A percentile compares a stretch with the other conserved stretches of the same genome.
phyloP scores from a whole-genome alignment of 257 asterid species.

The Verbascum thapsus region DNA sequence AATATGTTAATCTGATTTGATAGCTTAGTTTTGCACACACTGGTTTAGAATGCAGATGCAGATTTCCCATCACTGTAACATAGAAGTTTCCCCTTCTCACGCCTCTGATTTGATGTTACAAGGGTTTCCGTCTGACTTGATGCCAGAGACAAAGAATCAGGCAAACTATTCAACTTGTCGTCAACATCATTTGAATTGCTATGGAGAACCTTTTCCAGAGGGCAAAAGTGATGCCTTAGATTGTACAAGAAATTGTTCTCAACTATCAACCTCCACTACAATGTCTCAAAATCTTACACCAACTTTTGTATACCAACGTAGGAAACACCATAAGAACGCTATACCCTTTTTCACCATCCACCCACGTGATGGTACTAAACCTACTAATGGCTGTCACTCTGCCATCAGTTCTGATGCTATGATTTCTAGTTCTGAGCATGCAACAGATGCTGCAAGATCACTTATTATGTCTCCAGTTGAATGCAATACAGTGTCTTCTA shows the following conservation, averaged over 20 bases:
- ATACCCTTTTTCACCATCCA: conserved; percentile 28
- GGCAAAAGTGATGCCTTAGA: conserved; percentile 34
- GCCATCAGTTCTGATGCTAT: conserved; percentile 45
- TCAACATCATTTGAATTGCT: conserved; percentile 31
- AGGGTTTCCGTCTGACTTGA: conserved; percentile 30
- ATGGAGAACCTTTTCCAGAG: conserved; percentile 29
- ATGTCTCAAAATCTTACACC: conserved; percentile 43
- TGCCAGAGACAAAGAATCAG: conserved; percentile 36
- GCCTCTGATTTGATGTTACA: conserved; percentile 32
- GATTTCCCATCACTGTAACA: conserved; percentile 19
- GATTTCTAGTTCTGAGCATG: conserved; percentile 37
- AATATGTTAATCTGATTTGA: conserved; percentile 33
- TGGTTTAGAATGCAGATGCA: conserved; percentile 23
- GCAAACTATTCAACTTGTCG: conserved; percentile 36
- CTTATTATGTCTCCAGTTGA: conserved; percentile 32
- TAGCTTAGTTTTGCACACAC: conserved; percentile 23
- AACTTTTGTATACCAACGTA: conserved; percentile 46
- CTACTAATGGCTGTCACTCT: conserved; percentile 43
- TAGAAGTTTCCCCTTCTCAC: conserved; percentile 30
- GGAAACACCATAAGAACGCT: conserved; percentile 37
- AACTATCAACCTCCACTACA: conserved; percentile 38
- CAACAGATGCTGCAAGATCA: conserved; percentile 39
- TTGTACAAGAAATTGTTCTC: conserved; percentile 32
- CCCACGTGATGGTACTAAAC: conserved; percentile 33
- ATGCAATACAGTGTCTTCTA: conserved; percentile 35